Conservation (phyloP, 352 stramenopile genomes). For the Phytophthora pistaciae region DNA sequence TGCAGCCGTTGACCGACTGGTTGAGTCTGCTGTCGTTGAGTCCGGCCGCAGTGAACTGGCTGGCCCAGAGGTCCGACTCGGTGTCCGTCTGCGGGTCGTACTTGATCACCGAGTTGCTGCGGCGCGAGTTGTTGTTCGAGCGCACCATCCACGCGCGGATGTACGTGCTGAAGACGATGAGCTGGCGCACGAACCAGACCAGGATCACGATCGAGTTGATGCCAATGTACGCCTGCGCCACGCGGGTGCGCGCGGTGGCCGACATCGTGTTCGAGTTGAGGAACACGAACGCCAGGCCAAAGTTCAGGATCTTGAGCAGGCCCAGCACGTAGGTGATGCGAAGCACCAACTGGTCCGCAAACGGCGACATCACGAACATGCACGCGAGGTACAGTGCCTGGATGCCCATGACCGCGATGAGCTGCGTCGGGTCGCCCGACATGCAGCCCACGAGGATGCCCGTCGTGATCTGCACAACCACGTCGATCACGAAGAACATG, state of each 20-base stretch:
- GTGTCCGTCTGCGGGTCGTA: slow-evolving; percentile 45
- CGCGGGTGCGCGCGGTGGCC: slow-evolving; percentile 34
- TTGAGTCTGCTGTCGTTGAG: slow-evolving; percentile 12
- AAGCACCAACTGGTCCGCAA: slow-evolving; percentile 46
- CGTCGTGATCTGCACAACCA: slow-evolving; percentile 63
- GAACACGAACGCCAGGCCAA: slow-evolving; percentile 64
- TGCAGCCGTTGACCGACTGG: slow-evolving; percentile 20
- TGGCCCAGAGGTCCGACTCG: slow-evolving; percentile 57
- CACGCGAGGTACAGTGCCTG: slow-evolving; percentile 62
- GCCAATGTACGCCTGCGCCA: slow-evolving; percentile 67
- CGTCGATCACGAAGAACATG: slow-evolving; percentile 72
- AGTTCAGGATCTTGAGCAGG: slow-evolving; percentile 70
- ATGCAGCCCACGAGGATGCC: slow-evolving; percentile 68
- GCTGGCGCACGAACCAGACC: slow-evolving; percentile 63
- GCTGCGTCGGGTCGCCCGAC: slow-evolving; percentile 60
- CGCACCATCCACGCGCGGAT: slow-evolving; percentile 65
- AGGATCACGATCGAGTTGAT: slow-evolving; percentile 74
- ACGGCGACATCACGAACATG: slow-evolving; percentile 55
- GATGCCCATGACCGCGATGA: slow-evolving; percentile 61
- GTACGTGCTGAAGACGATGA: slow-evolving; percentile 67
- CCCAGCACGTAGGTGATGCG: slow-evolving; percentile 60
- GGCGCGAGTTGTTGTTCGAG: slow-evolving; percentile 41
- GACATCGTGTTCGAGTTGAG: slow-evolving; percentile 60
- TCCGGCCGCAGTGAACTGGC: slow-evolving; percentile 35
- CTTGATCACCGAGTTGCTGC: slow-evolving; percentile 38